Evolutionary conservation across 148 eudicot species (phyloP), one percentile per base, ranked within the genome.

Genomic region (Rhododendron ferrugineum): DNA sequence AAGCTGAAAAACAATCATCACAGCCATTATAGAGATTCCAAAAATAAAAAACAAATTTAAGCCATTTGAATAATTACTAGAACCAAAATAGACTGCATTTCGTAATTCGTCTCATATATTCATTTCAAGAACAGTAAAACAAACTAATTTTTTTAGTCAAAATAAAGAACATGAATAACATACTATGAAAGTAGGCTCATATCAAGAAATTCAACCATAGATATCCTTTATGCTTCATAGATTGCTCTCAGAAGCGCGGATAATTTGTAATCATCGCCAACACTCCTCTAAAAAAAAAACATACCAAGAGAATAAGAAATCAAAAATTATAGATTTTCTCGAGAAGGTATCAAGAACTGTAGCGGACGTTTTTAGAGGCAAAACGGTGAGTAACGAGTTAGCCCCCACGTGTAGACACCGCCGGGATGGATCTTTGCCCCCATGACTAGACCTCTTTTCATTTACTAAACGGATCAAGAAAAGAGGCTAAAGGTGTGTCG

Each of bases 231-330:
- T 92, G 76, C 95, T 92, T 93, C 96, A 95, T 72, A 0, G 94
- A 90, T 84, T 54, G 11, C 88, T 89, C 94, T 93, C 94, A 92
- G 94, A 94, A 92, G 96, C 95, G 96, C 96, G 94, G 98, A 94
- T 95, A 95, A 94, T 56, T 66, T 79, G 58, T 88, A 93, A 93
- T 92, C 96, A 95, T 88, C 6, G 94, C 98, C 96, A 85, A 56
- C 47, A 86, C 49, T 5, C 20, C 58, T 30, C 26, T 16, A 2
- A 44, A 40, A 0, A 79, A 32, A 60, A 3, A 26, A 0, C 44
- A 74, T 11, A 77, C 7, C 36, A n/a, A 78, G 5, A n/a, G 6
- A 1, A 1, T 72, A 11, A 77, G 6, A 10, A 20, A 5, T 1
- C 5, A 3, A 77, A 44, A 23, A 20, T 2, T 3, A 77, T 0